Percentiles rank a stretch among this genome's conserved stretches.
Conservation (phyloP, 2,329 filamentous ascomycete species). For the Xenosphaeropsis pyriputrescens region DNA sequence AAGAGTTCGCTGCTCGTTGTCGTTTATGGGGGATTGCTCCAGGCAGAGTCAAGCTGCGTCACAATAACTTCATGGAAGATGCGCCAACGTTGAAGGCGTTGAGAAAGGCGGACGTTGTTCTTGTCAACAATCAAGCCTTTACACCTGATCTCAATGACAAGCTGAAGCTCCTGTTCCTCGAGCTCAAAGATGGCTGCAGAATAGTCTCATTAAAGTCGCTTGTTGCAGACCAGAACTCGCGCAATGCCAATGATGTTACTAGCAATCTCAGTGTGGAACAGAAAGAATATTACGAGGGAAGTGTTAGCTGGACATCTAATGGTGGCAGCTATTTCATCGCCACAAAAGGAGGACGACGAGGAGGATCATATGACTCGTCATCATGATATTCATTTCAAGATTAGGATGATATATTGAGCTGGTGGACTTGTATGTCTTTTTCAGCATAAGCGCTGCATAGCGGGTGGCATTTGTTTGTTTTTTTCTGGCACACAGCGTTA, state of each 20-base stretch:
- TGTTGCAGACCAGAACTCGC: conserved; percentile 56
- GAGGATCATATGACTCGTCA: too few relatives aligned
- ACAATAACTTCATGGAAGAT: conserved; percentile 73
- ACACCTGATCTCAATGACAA: conserved; percentile 74
- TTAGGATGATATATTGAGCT: too few relatives aligned
- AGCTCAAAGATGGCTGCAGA: conserved; percentile 79
- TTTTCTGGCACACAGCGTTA: too few relatives aligned
- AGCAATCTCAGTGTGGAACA: conserved; percentile 69
- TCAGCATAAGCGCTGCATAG: not conserved
- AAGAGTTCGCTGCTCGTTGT: conserved; percentile 74
- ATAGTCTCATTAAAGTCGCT: conserved; percentile 90
- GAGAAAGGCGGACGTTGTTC: conserved; percentile 78
- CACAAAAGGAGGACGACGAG: conserved; percentile 32
- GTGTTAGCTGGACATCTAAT: conserved; percentile 82
- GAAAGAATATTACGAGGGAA: conserved; percentile 51
- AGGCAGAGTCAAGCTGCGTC: conserved; percentile 65
- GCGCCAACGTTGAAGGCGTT: conserved; percentile 56
- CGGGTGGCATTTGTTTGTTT: not conserved
- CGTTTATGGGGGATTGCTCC: conserved; percentile 77
- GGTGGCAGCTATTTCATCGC: conserved; percentile 82
- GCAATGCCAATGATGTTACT: conserved; percentile 66
- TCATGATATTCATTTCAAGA: too few relatives aligned
- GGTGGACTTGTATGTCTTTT: too few relatives aligned
- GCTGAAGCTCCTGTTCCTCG: conserved; percentile 78
- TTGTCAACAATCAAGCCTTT: conserved; percentile 98